Evolutionary conservation across 73 alveolate species (phyloP), one percentile per base, ranked within the genome.

Genomic region (Symbiodinium pilosum): DNA sequence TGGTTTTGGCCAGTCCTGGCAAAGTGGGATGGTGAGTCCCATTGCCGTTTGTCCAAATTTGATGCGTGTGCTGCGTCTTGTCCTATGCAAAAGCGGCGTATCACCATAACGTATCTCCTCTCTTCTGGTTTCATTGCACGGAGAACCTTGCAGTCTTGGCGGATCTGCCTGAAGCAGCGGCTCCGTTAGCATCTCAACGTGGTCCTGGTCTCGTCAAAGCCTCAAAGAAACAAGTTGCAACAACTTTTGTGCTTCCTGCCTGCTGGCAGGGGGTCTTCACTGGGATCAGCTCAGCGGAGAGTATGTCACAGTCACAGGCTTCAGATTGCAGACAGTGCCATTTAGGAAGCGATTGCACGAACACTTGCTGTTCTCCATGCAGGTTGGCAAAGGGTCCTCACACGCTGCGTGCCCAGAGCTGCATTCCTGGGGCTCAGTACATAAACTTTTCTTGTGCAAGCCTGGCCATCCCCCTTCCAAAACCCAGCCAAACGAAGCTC

Each of bases 141-240:
- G n/a, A n/a, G n/a, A n/a, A n/a, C n/a, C 34, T 32, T 32, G 34
- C 95, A 88, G 95, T 88, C 44, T 54, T 88, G 68, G 95, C 86
- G 38, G 95, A 88, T 68, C 73, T 88, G 71, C 95, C 95, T 8
- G 95, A 56, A 51, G 71, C 95, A 24, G 38, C 64, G 38, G n/a
- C 16, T 30, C 38, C 36, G 34, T 51, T 11, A 6, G 71, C 95
- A 18, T 56, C 86, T 7, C 86, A 64, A 32, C 93, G 93, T 21
- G 95, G 95, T 24, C 95, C 95, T 59, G 95, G 95, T 36, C 86
- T 88, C 68, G 95, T 40, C 7, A 43, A 34, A 12, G 64, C 86
- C 85, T 43, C 86, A 42, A 34, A 28, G 39, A 9, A 21, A 11
- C 52, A 14, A 8, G 28, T 5, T 0, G 87, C 34, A 54, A 30